phyloP scores from a whole-genome alignment of 2,329 filamentous ascomycete genomes.

The Ceratocystis destructans region DNA sequence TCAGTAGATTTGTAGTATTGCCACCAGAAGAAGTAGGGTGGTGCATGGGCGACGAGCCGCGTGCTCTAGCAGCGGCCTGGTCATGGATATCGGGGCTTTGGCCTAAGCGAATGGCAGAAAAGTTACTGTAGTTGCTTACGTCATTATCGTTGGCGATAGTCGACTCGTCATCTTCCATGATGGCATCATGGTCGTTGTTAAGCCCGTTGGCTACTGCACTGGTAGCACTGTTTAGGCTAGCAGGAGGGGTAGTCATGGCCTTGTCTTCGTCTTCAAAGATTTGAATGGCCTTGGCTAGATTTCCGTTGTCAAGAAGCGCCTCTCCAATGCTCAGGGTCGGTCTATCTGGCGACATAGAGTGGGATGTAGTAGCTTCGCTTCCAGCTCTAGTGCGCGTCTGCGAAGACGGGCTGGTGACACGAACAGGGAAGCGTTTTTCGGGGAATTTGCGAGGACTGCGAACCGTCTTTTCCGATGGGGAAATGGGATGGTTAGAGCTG shows the following conservation, averaged over 20 bases:
- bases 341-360: constrained; percentile 12
- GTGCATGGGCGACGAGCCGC: constrained; percentile 33
- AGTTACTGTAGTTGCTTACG: constrained; percentile 75
- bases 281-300: constrained; percentile 44
- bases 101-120: constrained; percentile 62
- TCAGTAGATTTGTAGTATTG: constrained; percentile 63
- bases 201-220: constrained; percentile 20
- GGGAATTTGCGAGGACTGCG: constrained; percentile 38
- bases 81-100: constrained; percentile 11
- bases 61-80: constrained; percentile 25
- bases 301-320: constrained; percentile 40
- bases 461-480: constrained; percentile 24
- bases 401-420: constrained; percentile 30
- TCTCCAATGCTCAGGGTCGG: constrained; percentile 37
- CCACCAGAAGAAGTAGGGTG: constrained; percentile 30
- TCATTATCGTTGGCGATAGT: constrained; percentile 52
- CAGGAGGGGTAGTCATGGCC: constrained; percentile 18
- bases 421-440: constrained; percentile 48
- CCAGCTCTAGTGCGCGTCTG: constrained; percentile 18
- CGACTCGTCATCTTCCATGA: constrained; percentile 26
- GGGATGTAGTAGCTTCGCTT: constrained; percentile 16
- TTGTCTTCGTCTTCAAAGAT: constrained; percentile 45
- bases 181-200: constrained; percentile 17
- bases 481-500: constrained; percentile 19
- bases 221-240: constrained; percentile 23